Percentiles rank a stretch among this genome's conserved stretches.
Conservation (phyloP, 331 rosid genomes). For the Pyracantha coccinea region DNA sequence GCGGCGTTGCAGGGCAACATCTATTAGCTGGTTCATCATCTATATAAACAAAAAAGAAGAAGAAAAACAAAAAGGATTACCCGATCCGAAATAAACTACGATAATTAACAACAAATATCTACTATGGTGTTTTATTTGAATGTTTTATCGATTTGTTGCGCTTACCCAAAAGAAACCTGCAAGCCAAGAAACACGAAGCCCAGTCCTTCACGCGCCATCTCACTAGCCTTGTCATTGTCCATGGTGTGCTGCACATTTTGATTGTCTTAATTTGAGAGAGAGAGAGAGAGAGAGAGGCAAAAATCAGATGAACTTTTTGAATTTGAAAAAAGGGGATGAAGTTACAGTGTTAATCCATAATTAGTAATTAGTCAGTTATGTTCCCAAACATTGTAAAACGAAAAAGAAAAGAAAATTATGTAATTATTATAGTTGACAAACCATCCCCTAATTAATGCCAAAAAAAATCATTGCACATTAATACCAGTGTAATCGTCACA, state of each 20-base stretch:
- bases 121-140: not conserved
- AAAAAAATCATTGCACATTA: not conserved
- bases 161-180: conserved; percentile 38
- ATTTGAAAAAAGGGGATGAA: conserved; percentile 17
- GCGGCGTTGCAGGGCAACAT: conserved; percentile 20
- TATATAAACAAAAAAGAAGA: not conserved
- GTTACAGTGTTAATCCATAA: conserved; percentile 22
- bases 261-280: not conserved
- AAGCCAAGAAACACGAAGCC: conserved; percentile 46
- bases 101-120: not conserved
- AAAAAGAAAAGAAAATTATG: not conserved
- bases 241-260: conserved; percentile 40
- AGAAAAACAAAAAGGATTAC: not conserved
- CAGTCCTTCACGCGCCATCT: conserved; percentile 41
- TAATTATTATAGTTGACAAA: not conserved
- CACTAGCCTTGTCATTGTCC: conserved; percentile 34
- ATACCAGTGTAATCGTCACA: not conserved
- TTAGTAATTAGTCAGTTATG: conserved; percentile 26
- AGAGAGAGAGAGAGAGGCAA: conserved; percentile 8
- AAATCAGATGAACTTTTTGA: conserved; percentile 8
- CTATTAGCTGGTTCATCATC: conserved; percentile 20
- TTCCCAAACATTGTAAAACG: conserved; percentile 11
- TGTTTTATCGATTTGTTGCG: not conserved
- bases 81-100: not conserved
- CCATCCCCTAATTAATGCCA: not conserved